Evolutionary conservation across 129 eudicot species (phyloP).

Genomic region (Flaveria sonorensis): DNA sequence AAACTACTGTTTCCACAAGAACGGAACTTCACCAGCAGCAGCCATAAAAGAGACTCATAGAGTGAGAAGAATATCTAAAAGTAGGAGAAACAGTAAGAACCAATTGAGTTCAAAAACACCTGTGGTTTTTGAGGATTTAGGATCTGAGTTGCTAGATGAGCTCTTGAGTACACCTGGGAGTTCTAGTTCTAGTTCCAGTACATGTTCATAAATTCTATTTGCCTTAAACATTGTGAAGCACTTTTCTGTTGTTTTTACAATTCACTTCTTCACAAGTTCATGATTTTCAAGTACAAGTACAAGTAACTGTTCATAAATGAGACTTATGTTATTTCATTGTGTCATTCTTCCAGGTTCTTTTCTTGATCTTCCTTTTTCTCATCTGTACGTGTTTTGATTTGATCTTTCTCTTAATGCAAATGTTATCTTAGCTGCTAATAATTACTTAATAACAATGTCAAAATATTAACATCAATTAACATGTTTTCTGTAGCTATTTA

Average conservation of each 20-base stretch:
- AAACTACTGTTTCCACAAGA: background rate
- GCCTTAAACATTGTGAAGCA: background rate
- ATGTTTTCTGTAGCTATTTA: too few species aligned
- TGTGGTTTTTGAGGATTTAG: slow-evolving; percentile 37
- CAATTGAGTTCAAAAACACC: slow-evolving; percentile 10
- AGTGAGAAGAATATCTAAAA: slow-evolving; percentile 24
- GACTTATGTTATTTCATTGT: background rate
- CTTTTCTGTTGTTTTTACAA: background rate
- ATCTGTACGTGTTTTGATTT: background rate
- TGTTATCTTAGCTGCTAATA: background rate
- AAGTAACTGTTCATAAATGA: slow-evolving; percentile 5
- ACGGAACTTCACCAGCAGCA: slow-evolving; percentile 42
- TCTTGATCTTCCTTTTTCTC: background rate
- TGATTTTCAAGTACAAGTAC: background rate
- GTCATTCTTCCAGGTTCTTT: background rate
- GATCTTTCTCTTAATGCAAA: background rate
- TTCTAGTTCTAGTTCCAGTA: slow-evolving; percentile 29
- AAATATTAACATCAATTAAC: too few species aligned
- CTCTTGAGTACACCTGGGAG: slow-evolving; percentile 37
- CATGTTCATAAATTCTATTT: background rate
- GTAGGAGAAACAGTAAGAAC: slow-evolving; percentile 10
- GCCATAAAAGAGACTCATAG: slow-evolving; percentile 45
- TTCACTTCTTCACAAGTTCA: background rate
- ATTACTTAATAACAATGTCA: too few species aligned
- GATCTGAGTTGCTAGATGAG: slow-evolving; percentile 42